A percentile compares a stretch with the other conserved stretches of the same genome.
phyloP scores from a whole-genome alignment of 2,329 filamentous ascomycete species.

The Aspergillus piperis region DNA sequence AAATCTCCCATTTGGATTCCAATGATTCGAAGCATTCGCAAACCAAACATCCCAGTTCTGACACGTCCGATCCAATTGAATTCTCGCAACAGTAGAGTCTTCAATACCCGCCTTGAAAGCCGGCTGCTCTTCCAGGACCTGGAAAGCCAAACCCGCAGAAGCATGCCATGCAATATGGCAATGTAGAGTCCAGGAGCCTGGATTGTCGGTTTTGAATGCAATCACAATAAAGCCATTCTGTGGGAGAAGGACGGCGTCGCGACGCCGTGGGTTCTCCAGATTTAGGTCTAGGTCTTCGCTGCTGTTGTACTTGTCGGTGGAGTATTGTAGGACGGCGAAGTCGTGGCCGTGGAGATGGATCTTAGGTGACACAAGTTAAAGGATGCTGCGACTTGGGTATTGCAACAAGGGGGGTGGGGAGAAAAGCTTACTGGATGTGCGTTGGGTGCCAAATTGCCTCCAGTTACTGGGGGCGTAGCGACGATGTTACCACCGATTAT shows the following conservation, averaged over 20 bases:
- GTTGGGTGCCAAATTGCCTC: not conserved
- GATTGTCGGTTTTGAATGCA: conserved; percentile 12
- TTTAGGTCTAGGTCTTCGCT: not conserved
- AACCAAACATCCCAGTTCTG: conserved; percentile 1
- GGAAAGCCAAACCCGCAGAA: conserved; percentile 9
- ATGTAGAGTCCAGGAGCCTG: conserved; percentile 11
- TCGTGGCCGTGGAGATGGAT: conserved; percentile 15
- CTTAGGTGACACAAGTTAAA: not conserved
- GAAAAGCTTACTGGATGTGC: conserved; percentile 6
- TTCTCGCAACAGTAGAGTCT: not conserved
- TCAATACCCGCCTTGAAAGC: not conserved
- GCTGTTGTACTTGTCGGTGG: not conserved
- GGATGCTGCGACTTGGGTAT: not conserved
- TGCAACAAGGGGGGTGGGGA: not conserved
- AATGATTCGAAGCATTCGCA: not conserved
- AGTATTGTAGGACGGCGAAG: conserved; percentile 12
- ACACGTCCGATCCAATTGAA: not conserved
- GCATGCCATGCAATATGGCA: conserved; percentile 18
- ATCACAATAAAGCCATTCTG: conserved; percentile 11
- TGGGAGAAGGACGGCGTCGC: conserved; percentile 10
- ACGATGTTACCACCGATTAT: conserved; percentile 3
- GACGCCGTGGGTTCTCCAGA: conserved; percentile 5
- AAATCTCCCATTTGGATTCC: conserved; percentile 5
- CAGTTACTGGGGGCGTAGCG: not conserved
- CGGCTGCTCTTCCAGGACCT: conserved; percentile 4